Conservation (phyloP, 78 protist genomes). For the Speleostelium caveatum region DNA sequence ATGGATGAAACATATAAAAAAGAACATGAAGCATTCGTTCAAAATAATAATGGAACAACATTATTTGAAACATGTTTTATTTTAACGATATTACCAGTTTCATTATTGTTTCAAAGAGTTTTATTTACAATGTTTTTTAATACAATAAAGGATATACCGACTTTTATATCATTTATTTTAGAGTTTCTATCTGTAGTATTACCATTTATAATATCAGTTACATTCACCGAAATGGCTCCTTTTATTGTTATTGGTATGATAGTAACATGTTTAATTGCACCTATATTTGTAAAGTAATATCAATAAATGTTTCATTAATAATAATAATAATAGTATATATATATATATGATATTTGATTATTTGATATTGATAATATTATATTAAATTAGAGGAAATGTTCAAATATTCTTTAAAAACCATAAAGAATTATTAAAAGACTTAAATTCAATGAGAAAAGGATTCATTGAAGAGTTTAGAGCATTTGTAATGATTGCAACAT, state of each 20-base stretch:
- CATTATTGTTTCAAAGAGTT: conserved; percentile 71
- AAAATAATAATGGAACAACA: conserved; percentile 45
- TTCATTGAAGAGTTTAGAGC: conserved; percentile 75
- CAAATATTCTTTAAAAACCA: conserved; percentile 23
- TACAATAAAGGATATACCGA: conserved; percentile 26
- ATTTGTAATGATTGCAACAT: conserved; percentile 75
- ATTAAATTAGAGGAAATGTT: not conserved
- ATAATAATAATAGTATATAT: too few relatives aligned
- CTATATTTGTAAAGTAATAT: conserved; percentile 60
- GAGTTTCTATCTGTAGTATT: conserved; percentile 29
- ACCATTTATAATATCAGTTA: conserved; percentile 44
- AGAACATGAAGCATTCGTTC: conserved; percentile 57
- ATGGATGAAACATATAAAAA: conserved; percentile 63
- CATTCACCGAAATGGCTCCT: conserved; percentile 33
- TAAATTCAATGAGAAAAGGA: conserved; percentile 61
- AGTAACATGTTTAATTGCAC: conserved; percentile 28
- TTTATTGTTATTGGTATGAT: conserved; percentile 38
- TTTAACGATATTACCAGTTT: conserved; percentile 61
- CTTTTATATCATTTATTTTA: conserved; percentile 14
- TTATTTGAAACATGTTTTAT: conserved; percentile 47
- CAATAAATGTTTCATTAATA: not conserved
- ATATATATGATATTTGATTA: too few relatives aligned
- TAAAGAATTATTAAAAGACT: conserved; percentile 17
- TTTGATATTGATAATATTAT: not conserved
- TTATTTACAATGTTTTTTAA: conserved; percentile 42